Conservation (phyloP, 305 asterid genomes). For the Rubia balearica region DNA sequence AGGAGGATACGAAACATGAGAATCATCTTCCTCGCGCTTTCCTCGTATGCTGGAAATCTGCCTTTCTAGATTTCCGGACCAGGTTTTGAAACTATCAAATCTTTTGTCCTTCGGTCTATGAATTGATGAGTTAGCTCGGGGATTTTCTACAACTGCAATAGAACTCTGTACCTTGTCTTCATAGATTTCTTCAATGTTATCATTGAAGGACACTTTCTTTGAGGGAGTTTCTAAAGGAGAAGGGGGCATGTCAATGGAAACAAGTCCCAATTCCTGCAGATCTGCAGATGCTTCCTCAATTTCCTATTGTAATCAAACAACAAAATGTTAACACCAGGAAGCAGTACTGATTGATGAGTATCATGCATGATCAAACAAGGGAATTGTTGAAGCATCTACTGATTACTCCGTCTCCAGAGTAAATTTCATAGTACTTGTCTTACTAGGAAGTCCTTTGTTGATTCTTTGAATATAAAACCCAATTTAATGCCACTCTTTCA, state of each 20-base stretch:
- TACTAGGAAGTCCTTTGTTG: too few species aligned
- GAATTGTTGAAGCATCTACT: too few species aligned
- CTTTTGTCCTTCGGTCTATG: constrained; percentile 40
- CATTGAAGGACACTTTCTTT: constrained; percentile 34
- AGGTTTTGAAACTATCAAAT: constrained; percentile 72
- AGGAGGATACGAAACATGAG: constrained; percentile 22
- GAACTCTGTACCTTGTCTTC: constrained; percentile 6
- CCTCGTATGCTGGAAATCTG: constrained; percentile 56
- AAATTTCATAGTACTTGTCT: too few species aligned
- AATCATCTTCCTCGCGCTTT: constrained; percentile 23
- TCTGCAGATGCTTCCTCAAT: constrained; percentile 5
- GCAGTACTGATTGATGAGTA: too few species aligned
- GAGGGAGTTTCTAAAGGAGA: constrained; percentile 37
- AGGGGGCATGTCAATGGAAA: constrained; percentile 62
- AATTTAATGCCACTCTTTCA: too few species aligned
- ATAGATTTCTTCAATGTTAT: constrained; percentile 13
- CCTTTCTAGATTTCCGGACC: constrained; percentile 70
- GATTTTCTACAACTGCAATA: constrained; percentile 1
- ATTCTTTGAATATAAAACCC: too few species aligned
- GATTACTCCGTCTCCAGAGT: too few species aligned
- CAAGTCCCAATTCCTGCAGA: constrained; percentile 10
- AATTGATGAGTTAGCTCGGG: constrained; percentile 30
- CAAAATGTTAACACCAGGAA: neutral
- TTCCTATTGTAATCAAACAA: neutral
- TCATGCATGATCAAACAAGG: too few species aligned